Base-by-base conservation (phyloP, 805 yeast genomes). In the Jamesozyma rosinii region DNA sequence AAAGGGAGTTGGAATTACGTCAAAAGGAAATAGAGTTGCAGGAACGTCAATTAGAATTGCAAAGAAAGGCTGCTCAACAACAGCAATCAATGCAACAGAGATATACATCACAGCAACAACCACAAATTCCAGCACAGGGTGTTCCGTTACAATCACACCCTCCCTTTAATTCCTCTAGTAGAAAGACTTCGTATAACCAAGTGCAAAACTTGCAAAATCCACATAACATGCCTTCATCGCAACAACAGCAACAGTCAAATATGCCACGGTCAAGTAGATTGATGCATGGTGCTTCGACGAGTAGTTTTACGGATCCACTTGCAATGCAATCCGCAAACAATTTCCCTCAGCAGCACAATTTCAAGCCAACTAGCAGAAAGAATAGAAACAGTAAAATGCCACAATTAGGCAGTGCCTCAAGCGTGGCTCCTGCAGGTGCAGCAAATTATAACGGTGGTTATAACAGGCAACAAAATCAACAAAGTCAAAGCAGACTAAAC, bases 281-380 rank as follows among this genome's bases (percentile, higher is more conserved):
- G 8, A 49, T 58, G 53, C 59, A 58, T 40, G 63, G 63, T 9
- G 59, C 63, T 15, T 50, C 60, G 14, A 41, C 57, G 1, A 44
- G 40, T 26, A 52, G 51, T 31, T 49, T 55, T 42, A 42, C 44
- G 17, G 61, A 58, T 35, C 61, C 61, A 14, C 15, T 34, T 13
- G 11, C 37, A 18, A 13, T 18, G 9, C 37, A 34, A 34, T 10
- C 37, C 4, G 4, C 18, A 14, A 19, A 18, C 13, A 6, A 9
- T 10, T 43, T 31, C 33, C 40, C 44, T 8, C 40, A 18, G 15
- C 39, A 45, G 8, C 52, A 56, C 39, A 45, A 57, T n/a, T 51
- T 59, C 41, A 56, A 58, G 45, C 57, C 66, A 33, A 61, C 67
- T 1, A 62, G 66, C 40, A 59, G 67, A 42, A 63, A 63, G 42